Conservation (phyloP, 306 rosid species). For the Medicago arabica region DNA sequence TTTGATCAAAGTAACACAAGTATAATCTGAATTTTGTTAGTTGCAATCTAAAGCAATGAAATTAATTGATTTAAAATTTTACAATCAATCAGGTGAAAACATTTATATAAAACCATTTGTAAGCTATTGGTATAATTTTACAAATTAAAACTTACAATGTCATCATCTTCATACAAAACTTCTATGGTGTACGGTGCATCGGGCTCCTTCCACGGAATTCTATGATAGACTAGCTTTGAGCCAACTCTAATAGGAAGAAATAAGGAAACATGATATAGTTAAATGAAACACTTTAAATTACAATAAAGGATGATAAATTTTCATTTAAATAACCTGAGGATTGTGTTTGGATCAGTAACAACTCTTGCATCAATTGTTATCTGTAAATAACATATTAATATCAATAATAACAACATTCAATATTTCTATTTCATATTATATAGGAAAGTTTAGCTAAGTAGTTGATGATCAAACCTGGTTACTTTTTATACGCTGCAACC, state of each 20-base stretch:
- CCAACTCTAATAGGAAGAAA: constrained; percentile 55
- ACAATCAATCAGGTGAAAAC: constrained; percentile 6
- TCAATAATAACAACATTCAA: constrained; percentile 12
- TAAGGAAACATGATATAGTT: not conserved
- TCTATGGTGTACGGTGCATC: constrained; percentile 72
- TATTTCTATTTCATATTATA: not conserved
- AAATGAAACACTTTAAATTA: not conserved
- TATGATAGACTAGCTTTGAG: constrained; percentile 74
- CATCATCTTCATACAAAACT: constrained; percentile 77
- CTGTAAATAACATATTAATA: constrained; percentile 53
- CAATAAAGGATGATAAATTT: not conserved
- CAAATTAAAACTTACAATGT: constrained; percentile 60
- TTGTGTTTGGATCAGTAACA: constrained; percentile 65
- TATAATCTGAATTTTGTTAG: constrained; percentile 1
- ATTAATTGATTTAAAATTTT: not conserved
- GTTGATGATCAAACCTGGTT: constrained; percentile 69
- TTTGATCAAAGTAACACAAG: constrained; percentile 1
- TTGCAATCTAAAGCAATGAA: constrained; percentile 32
- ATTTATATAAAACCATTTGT: constrained; percentile 21
- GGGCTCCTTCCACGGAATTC: constrained; percentile 92
- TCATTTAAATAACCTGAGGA: constrained; percentile 60
- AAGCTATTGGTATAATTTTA: not conserved
- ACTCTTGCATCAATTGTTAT: constrained; percentile 67
- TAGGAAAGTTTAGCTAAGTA: not conserved
- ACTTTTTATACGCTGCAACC: constrained; percentile 86